Base-by-base conservation (phyloP, 345 rosid species). In the Geranium brycei region DNA sequence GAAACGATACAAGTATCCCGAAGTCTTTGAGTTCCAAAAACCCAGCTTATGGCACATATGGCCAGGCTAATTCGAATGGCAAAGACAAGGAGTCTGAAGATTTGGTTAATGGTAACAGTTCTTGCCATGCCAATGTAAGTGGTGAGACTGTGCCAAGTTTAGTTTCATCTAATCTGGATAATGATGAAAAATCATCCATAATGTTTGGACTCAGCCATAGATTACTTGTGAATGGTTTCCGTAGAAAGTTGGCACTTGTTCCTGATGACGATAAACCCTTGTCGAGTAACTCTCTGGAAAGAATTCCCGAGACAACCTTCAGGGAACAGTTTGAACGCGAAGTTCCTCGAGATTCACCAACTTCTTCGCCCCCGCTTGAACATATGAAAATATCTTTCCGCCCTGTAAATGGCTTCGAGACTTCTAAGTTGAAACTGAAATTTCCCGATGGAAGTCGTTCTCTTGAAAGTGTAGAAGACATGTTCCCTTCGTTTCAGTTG, bases 351-450 rank as follows among this genome's bases (percentile, higher is more conserved):
- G 76, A 76, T 75, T 81, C 85, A 59, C 68, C 75, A 57, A 74
- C 87, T 17, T 82, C 95, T 63, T 93, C 99, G 18, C 97, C 99
- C 16, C 96, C 97, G 60, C 82, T 93, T 59, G 89, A 86, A 61
- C 95, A 81, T 72, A 93, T 93, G 97, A 87, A 82, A 71, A 79
- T 93, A 73, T 87, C 95, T 74, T 91, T 90, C 81, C 89, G 57
- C 62, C 96, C 89, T 38, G 59, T 78, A 13, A 78, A 82, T 79
- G 81, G 83, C 63, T 66, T 78, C 66, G 87, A 82, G 70, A 73
- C 79, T 63, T 85, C 91, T 18, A 90, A 79, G 61, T 79, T 93
- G 67, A 85, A 78, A 75, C 78, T 93, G 61, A 85, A 75, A 74
- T 79, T 86, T 76, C 87, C 99, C 63, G 77, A 81, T 64, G 87